Percentiles rank a stretch among this genome's conserved stretches.
These are phyloP conservation scores for Botrytis elliptica DNA, from an alignment of 2,329 filamentous ascomycete genomes.

Conservation along the genomic window DNA sequence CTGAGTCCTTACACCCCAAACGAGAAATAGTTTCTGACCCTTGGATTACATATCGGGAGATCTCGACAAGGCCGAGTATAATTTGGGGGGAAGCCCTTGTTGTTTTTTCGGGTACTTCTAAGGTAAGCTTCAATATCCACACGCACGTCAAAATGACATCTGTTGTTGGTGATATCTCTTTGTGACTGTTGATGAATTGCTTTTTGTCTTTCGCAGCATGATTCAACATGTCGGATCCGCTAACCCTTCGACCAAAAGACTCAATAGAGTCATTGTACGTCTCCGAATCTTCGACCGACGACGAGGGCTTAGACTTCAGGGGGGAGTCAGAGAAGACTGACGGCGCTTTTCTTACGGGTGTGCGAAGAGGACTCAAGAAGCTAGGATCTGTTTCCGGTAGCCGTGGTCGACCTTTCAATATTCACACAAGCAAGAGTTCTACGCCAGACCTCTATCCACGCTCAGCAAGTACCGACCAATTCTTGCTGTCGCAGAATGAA, in stretches of 20 bases:
- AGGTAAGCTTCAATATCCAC: conserved; percentile 23
- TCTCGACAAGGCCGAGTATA: conserved; percentile 25
- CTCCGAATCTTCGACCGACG: conserved; percentile 32
- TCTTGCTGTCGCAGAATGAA: conserved; percentile 20
- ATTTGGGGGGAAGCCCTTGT: conserved; percentile 24
- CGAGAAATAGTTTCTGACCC: conserved; percentile 9
- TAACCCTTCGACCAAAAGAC: conserved; percentile 36
- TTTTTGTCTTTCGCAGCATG: conserved; percentile 30
- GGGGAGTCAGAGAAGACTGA: conserved; percentile 23
- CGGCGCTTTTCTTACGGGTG: conserved; percentile 36
- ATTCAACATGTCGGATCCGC: conserved; percentile 37
- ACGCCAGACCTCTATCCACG: conserved; percentile 23
- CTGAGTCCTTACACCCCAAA: conserved; percentile 17
- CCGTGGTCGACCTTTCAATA: conserved; percentile 30
- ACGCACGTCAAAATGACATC: conserved; percentile 18
- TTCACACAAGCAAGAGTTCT: conserved; percentile 27
- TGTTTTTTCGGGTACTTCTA: conserved; percentile 10
- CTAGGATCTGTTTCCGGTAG: conserved; percentile 36
- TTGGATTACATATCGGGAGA: conserved; percentile 18
- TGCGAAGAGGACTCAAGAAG: conserved; percentile 37
- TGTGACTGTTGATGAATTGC: conserved; percentile 15
- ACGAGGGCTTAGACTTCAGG: conserved; percentile 23
- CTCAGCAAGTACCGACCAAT: conserved; percentile 24
- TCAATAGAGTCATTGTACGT: conserved; percentile 33
- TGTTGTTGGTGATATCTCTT: conserved; percentile 23